These are phyloP conservation scores for Plasmodium adleri DNA, from an alignment of 169 alveolate species.

Conservation along the genomic window DNA sequence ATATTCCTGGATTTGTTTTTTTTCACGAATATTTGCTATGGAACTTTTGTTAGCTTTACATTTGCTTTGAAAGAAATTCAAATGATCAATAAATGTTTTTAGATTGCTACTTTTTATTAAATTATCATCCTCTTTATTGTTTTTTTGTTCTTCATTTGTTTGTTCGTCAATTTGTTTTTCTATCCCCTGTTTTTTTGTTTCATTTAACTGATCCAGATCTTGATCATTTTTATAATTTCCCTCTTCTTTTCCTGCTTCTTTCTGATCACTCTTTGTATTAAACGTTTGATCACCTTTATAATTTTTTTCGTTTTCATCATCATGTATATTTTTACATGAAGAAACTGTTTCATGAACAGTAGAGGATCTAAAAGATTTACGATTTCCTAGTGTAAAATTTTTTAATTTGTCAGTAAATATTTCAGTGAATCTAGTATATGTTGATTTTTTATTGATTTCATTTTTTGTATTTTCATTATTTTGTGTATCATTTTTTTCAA, in stretches of 20 bases:
- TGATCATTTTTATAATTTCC: neutral
- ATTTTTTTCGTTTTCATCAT: slow-evolving; percentile 13
- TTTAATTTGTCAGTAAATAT: slow-evolving; percentile 21
- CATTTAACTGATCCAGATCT: neutral
- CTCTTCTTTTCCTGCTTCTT: neutral
- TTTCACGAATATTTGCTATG: neutral
- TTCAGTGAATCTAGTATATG: slow-evolving; percentile 57
- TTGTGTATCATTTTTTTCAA: neutral
- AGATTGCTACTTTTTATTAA: slow-evolving; percentile 17
- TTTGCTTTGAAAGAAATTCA: slow-evolving; percentile 47
- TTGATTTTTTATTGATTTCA: slow-evolving; percentile 6
- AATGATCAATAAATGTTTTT: slow-evolving; percentile 18
- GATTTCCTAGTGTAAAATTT: slow-evolving; percentile 28
- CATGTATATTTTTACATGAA: neutral
- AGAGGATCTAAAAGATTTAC: slow-evolving; percentile 24
- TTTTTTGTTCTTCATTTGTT: neutral
- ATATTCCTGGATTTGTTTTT: neutral
- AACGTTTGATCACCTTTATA: neutral
- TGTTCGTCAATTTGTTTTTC: neutral
- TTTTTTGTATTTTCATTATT: neutral
- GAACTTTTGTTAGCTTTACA: slow-evolving; percentile 16
- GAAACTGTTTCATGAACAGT: slow-evolving; percentile 8
- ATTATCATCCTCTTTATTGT: neutral
- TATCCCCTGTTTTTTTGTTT: too few relatives aligned
- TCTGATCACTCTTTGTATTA: too few relatives aligned